Conservation (phyloP, 306 rosid genomes). For the Gastrolobium bilobum region DNA sequence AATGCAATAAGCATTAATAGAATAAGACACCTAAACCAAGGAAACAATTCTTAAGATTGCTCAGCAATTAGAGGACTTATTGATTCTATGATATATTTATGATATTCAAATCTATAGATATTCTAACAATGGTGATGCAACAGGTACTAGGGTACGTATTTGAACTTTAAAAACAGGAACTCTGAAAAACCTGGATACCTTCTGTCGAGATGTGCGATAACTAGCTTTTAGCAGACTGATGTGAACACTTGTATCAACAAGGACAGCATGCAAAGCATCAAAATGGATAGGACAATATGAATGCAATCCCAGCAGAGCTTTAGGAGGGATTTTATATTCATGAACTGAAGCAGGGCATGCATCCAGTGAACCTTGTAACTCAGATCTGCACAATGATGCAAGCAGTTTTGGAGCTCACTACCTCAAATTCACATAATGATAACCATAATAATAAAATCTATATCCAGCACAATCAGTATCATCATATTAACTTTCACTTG, state of each 20-base stretch:
- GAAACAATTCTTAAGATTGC: constrained; percentile 15
- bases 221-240: constrained; percentile 77
- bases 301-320: constrained; percentile 91
- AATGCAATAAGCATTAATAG: not conserved
- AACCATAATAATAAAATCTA: constrained; percentile 28
- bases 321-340: constrained; percentile 90
- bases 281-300: constrained; percentile 92
- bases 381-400: constrained; percentile 63
- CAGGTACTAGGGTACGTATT: constrained; percentile 28
- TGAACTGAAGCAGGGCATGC: constrained; percentile 77
- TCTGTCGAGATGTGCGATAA: constrained; percentile 56
- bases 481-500: constrained; percentile 12
- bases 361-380: constrained; percentile 69
- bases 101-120: constrained; percentile 25
- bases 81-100: constrained; percentile 24
- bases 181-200: constrained; percentile 84
- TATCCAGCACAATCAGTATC: not conserved
- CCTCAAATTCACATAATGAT: constrained; percentile 24
- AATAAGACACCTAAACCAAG: constrained; percentile 7
- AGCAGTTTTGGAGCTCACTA: constrained; percentile 35
- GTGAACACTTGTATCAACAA: constrained; percentile 85
- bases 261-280: constrained; percentile 89
- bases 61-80: not conserved
- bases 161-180: constrained; percentile 49
- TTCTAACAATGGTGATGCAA: constrained; percentile 34